Conservation (phyloP, 2,329 filamentous ascomycete species). For the Ascochyta lentis region DNA sequence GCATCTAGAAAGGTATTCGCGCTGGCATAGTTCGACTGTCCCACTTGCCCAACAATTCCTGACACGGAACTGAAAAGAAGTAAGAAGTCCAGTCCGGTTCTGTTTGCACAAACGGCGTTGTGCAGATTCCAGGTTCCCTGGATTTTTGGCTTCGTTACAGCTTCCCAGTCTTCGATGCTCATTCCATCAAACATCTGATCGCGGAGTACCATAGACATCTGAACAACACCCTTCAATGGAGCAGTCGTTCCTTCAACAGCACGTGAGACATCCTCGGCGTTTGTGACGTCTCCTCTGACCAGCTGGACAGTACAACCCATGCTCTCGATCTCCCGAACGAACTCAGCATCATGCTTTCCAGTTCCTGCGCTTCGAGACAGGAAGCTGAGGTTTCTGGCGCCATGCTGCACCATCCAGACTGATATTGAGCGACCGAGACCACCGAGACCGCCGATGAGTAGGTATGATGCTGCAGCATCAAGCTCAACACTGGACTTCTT, state of each 20-base stretch:
- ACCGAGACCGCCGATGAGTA: no score
- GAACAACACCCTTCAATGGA: conserved; percentile 16
- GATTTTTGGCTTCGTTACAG: conserved; percentile 36
- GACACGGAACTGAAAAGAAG: conserved; percentile 27
- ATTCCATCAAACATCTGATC: conserved; percentile 23
- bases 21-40: conserved; percentile 21
- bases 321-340: not conserved
- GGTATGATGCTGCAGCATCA: no score
- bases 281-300: not conserved
- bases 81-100: conserved; percentile 27
- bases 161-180: conserved; percentile 17
- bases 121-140: conserved; percentile 42
- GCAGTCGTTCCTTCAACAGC: not conserved
- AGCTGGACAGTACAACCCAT: not conserved
- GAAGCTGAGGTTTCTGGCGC: no score
- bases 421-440: no score
- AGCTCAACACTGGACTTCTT: no score
- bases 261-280: not conserved
- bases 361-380: no score
- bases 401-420: no score
- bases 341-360: no score
- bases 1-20: conserved; percentile 49
- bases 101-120: conserved; percentile 7
- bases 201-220: conserved; percentile 24
- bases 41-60: conserved; percentile 26